Evolutionary conservation across 202 grass and related monocot genomes (phyloP).

Genomic region (Digitaria exilis): DNA sequence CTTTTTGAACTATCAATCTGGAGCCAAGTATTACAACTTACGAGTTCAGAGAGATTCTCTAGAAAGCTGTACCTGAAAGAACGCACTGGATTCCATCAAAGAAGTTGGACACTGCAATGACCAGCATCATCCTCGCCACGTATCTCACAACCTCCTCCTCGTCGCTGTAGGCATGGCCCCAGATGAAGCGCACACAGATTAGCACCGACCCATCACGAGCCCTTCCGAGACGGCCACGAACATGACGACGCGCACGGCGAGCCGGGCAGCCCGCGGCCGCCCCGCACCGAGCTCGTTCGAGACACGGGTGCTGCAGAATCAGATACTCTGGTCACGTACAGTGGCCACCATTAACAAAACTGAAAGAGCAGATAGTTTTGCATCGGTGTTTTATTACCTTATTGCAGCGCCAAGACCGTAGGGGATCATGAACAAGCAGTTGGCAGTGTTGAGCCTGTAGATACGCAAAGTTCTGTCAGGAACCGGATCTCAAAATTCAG

Average conservation of each 20-base stretch:
- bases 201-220: conserved; percentile 16
- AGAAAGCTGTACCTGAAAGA: conserved; percentile 47
- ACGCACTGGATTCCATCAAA: conserved; percentile 53
- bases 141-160: conserved; percentile 52
- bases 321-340: too few species aligned
- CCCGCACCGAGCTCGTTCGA: conserved; percentile 40
- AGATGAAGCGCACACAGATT: conserved; percentile 13
- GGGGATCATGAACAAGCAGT: conserved; percentile 48
- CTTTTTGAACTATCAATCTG: neutral
- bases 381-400: conserved; percentile 36
- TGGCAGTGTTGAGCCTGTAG: conserved; percentile 51
- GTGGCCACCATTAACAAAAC: neutral
- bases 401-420: conserved; percentile 51
- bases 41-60: too few species aligned
- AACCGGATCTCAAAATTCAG: neutral
- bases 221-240: conserved; percentile 25
- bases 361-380: neutral
- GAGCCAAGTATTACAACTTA: neutral
- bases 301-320: conserved; percentile 47
- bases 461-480: neutral
- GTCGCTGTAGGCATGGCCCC: conserved; percentile 52
- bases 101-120: conserved; percentile 42
- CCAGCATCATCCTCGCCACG: conserved; percentile 38
- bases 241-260: conserved; percentile 44
- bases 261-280: conserved; percentile 30